Evolutionary conservation across 2,329 filamentous ascomycete species (phyloP).

Genomic region (Trichophyton schoenleinii): DNA sequence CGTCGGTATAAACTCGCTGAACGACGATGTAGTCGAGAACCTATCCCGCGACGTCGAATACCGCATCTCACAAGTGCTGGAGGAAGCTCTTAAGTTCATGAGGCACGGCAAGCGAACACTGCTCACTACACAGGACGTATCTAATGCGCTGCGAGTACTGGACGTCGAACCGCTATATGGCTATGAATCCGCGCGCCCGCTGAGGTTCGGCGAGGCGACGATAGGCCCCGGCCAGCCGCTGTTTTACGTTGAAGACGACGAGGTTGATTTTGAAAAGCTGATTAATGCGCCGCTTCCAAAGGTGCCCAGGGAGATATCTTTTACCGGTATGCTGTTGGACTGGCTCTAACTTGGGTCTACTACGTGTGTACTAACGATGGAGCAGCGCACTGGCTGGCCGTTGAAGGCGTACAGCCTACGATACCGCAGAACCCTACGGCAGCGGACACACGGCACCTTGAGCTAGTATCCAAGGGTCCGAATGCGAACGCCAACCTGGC

Average conservation of each 20-base stretch:
- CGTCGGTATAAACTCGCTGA: constrained; percentile 69
- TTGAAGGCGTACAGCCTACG: constrained; percentile 91
- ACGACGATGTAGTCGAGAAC: constrained; percentile 74
- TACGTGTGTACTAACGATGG: neutral
- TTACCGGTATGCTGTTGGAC: constrained; percentile 55
- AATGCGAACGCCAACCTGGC: constrained; percentile 76
- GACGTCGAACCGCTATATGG: constrained; percentile 94
- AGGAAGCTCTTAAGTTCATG: constrained; percentile 94
- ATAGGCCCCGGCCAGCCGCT: constrained; percentile 86
- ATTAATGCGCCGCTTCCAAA: constrained; percentile 94
- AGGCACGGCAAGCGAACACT: constrained; percentile 75
- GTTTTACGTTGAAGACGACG: constrained; percentile 96
- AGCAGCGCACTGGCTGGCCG: constrained; percentile 86
- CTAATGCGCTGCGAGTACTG: constrained; percentile 69
- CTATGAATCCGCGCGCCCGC: constrained; percentile 79
- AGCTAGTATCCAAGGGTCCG: constrained; percentile 78
- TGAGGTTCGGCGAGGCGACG: constrained; percentile 87
- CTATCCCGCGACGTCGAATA: constrained; percentile 93
- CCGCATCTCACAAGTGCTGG: constrained; percentile 80
- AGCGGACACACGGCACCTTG: constrained; percentile 68
- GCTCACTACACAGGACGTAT: constrained; percentile 77
- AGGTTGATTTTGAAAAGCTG: constrained; percentile 96
- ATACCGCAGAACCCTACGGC: constrained; percentile 93
- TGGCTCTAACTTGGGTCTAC: neutral
- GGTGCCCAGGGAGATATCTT: constrained; percentile 81